A percentile compares a stretch with the other conserved stretches of the same genome.
phyloP scores from a whole-genome alignment of 2,329 filamentous ascomycete genomes.

The Colletotrichum echinochloae region DNA sequence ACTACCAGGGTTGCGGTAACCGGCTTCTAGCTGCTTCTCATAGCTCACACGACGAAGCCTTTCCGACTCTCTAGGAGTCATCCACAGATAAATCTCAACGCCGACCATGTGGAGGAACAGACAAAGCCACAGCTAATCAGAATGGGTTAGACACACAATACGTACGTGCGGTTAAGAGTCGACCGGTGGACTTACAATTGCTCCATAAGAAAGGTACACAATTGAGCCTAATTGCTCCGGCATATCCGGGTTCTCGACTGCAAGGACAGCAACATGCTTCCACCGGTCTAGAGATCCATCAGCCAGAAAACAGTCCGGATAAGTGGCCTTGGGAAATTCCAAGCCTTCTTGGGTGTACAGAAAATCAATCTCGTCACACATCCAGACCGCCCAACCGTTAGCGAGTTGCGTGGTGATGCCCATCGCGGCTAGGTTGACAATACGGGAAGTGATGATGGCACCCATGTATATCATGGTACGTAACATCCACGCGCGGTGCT shows the following conservation, averaged over 20 bases:
- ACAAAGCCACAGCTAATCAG: constrained; percentile 59
- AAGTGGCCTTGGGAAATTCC: background rate
- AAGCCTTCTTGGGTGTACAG: background rate
- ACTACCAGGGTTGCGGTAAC: constrained; percentile 58
- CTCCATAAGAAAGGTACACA: background rate
- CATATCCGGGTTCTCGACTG: background rate
- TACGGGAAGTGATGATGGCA: background rate
- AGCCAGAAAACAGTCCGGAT: constrained; percentile 4
- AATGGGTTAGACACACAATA: constrained; percentile 59
- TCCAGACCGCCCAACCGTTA: background rate
- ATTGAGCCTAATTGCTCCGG: background rate
- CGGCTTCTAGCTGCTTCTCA: constrained; percentile 63
- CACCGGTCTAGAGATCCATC: constrained; percentile 3
- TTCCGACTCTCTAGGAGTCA: constrained; percentile 63
- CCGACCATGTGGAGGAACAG: constrained; percentile 30
- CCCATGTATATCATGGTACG: constrained; percentile 62
- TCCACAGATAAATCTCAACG: constrained; percentile 47
- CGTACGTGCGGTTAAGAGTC: constrained; percentile 44
- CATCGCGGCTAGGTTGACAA: too few relatives aligned
- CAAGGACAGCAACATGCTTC: constrained; percentile 10
- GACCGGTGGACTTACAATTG: background rate
- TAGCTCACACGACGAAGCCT: constrained; percentile 64
- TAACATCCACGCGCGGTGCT: constrained; percentile 74
- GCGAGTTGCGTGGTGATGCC: background rate
- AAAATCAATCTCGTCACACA: constrained; percentile 6